Percentiles rank a stretch among this genome's conserved stretches.
These are phyloP conservation scores for Neurospora cerealis DNA, from an alignment of 495 filamentous ascomycete genomes.

Conservation along the genomic window DNA sequence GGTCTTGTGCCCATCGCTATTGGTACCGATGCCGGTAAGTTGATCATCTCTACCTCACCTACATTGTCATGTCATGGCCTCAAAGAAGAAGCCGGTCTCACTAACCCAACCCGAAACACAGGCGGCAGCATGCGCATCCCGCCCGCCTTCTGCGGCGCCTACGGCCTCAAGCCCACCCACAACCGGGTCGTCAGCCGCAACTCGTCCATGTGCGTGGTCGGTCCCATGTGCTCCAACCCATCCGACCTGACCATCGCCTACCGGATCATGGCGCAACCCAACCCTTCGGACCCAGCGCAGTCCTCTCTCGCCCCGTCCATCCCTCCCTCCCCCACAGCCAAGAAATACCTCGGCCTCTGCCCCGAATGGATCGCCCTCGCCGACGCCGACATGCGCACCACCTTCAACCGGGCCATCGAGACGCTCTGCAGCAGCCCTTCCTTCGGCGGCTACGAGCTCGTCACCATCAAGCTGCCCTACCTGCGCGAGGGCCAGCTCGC, in stretches of 20 bases:
- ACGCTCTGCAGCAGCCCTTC: slow-evolving; percentile 39
- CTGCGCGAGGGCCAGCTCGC: slow-evolving; percentile 65
- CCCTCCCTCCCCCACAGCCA: slow-evolving; percentile 30
- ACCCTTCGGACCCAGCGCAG: slow-evolving; percentile 40
- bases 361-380: slow-evolving; percentile 66
- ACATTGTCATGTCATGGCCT: not conserved
- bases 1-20: slow-evolving; percentile 75
- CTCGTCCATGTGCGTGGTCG: slow-evolving; percentile 55
- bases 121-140: slow-evolving; percentile 79
- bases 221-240: slow-evolving; percentile 69
- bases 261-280: slow-evolving; percentile 59
- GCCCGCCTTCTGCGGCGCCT: slow-evolving; percentile 72
- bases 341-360: slow-evolving; percentile 58
- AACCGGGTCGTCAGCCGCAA: slow-evolving; percentile 53
- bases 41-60: not conserved
- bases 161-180: slow-evolving; percentile 79
- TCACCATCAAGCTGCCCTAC: slow-evolving; percentile 69
- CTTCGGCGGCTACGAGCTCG: slow-evolving; percentile 37
- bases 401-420: slow-evolving; percentile 50
- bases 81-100: not conserved
- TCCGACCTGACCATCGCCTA: slow-evolving; percentile 79
- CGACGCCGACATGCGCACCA: slow-evolving; percentile 48
- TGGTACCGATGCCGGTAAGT: slow-evolving; percentile 63
- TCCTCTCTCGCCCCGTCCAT: slow-evolving; percentile 27
- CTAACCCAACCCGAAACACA: not conserved